phyloP scores from a whole-genome alignment of 164 flowering plant species.

The Umbilicus rupestris region DNA sequence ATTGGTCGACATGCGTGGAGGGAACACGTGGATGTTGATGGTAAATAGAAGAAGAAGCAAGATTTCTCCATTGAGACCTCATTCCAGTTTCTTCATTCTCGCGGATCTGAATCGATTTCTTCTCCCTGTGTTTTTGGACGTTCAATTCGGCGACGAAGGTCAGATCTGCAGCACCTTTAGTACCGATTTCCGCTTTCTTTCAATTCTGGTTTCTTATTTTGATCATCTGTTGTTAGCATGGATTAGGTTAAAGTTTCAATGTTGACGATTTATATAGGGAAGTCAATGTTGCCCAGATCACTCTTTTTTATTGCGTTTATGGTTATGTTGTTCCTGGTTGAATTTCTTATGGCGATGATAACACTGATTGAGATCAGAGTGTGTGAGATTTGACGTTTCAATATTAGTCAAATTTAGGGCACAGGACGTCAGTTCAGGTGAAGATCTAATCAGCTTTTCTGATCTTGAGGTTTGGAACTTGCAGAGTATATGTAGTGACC shows the following conservation, averaged over 20 bases:
- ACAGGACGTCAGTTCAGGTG: no score
- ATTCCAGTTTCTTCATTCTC: background rate
- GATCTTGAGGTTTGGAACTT: no score
- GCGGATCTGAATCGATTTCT: background rate
- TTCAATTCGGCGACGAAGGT: background rate
- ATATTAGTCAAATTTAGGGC: no score
- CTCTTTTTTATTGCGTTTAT: no score
- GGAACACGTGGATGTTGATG: background rate
- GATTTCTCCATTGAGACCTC: background rate
- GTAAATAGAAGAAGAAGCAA: background rate
- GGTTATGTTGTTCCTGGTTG: no score
- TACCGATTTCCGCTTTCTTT: background rate
- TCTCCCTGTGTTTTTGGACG: background rate
- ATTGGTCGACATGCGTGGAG: constrained; percentile 1
- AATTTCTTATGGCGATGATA: no score
- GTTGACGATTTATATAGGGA: no score
- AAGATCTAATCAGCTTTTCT: no score
- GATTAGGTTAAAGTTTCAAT: background rate
- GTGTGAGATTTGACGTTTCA: no score
- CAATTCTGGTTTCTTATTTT: background rate
- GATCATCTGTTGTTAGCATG: background rate
- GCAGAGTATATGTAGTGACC: no score
- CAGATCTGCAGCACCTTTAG: background rate
- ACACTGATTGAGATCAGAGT: no score
- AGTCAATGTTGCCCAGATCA: no score